These are phyloP conservation scores for Sporodiniella umbellata DNA, from an alignment of 371 early-diverging fungal genomes.

Conservation along the genomic window DNA sequence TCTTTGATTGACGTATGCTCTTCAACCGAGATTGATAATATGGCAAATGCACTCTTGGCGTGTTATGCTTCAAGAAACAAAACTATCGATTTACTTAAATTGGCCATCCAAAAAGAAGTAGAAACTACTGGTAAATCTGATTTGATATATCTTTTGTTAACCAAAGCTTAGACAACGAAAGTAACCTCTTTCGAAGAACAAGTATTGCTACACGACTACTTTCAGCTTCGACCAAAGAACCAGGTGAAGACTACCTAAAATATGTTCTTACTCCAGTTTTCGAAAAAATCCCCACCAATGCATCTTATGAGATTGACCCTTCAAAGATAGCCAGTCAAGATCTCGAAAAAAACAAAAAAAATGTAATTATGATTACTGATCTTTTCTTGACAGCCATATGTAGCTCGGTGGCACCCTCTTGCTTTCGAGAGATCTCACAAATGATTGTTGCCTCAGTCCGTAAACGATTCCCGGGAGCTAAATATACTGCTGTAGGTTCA, in stretches of 20 bases:
- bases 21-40: conserved; percentile 79
- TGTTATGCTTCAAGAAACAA: conserved; percentile 75
- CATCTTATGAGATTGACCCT: conserved; percentile 84
- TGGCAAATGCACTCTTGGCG: conserved; percentile 65
- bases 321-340: conserved; percentile 64
- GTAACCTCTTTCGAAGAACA: conserved; percentile 87
- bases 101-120: conserved; percentile 78
- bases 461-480: conserved; percentile 80
- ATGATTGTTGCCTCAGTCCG: conserved; percentile 69
- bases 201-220: conserved; percentile 84
- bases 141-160: neutral
- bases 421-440: conserved; percentile 75
- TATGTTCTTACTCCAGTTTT: conserved; percentile 72
- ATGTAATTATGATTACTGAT: conserved; percentile 71
- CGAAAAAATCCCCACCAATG: conserved; percentile 43
- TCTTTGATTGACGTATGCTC: conserved; percentile 81
- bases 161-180: conserved; percentile 54
- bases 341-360: conserved; percentile 61
- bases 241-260: conserved; percentile 79
- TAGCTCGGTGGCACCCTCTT: conserved; percentile 65
- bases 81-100: conserved; percentile 65
- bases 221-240: conserved; percentile 69
- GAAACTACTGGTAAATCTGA: conserved; percentile 53
- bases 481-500: conserved; percentile 83
- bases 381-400: conserved; percentile 78